phyloP scores from a whole-genome alignment of 371 early-diverging fungal genomes.

The Mucor plumbeus region DNA sequence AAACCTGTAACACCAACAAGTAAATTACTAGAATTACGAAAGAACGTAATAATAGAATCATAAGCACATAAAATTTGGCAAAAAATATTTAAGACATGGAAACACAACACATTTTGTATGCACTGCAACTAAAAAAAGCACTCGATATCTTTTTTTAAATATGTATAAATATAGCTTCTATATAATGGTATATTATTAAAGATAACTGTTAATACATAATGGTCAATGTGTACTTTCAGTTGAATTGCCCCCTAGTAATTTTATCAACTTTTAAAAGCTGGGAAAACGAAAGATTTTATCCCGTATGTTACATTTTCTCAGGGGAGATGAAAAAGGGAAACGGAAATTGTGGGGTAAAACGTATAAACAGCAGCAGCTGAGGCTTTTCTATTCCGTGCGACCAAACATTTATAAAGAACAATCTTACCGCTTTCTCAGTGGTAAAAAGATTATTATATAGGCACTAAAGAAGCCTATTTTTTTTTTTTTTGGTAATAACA shows the following conservation, averaged over 20 bases:
- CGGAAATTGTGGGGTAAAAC: slow-evolving; percentile 6
- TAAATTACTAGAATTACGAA: too few species aligned
- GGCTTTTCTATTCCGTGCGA: background rate
- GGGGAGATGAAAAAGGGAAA: background rate
- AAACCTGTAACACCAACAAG: too few species aligned
- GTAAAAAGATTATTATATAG: background rate
- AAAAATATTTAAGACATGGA: too few species aligned
- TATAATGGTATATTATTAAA: background rate
- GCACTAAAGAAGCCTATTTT: background rate
- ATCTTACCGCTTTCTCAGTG: background rate
- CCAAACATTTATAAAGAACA: background rate
- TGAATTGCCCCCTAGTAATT: background rate
- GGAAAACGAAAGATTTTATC: background rate
- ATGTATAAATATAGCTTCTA: too few species aligned
- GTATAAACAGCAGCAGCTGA: background rate
- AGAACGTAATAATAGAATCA: too few species aligned
- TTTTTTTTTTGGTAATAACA: background rate
- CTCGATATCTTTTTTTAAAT: background rate
- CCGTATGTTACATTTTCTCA: slow-evolving; percentile 1
- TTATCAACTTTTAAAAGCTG: background rate
- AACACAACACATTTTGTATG: too few species aligned
- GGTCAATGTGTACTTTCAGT: background rate
- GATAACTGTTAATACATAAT: background rate
- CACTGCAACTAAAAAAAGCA: background rate
- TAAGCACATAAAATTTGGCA: too few species aligned